Evolutionary conservation across 2,329 filamentous ascomycete species (phyloP).

Genomic region (Fragosphaeria purpurea): DNA sequence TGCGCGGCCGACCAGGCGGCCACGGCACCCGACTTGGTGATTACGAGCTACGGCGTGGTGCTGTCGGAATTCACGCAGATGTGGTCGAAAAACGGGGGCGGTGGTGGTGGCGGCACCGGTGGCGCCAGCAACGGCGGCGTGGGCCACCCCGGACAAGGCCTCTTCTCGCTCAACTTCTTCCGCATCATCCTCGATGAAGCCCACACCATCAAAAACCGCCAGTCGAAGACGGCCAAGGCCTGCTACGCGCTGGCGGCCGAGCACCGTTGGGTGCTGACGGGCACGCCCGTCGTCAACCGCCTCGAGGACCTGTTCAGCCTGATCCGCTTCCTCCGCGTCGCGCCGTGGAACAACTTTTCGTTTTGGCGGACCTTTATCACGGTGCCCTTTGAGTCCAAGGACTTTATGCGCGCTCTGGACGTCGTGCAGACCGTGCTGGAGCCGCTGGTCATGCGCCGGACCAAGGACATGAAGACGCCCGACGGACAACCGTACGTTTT

Average conservation of each 20-base stretch:
- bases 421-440: constrained; percentile 96
- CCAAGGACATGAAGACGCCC: constrained; percentile 97
- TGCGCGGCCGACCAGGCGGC: constrained; percentile 66
- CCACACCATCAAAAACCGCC: constrained; percentile 81
- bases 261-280: constrained; percentile 88
- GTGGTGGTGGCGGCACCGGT: neutral
- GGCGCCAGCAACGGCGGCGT: constrained; percentile 25
- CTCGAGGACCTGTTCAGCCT: constrained; percentile 91
- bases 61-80: constrained; percentile 81
- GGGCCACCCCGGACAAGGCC: constrained; percentile 53
- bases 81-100: constrained; percentile 45
- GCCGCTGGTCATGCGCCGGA: constrained; percentile 86
- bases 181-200: constrained; percentile 92
- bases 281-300: constrained; percentile 93
- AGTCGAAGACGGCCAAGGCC: constrained; percentile 88
- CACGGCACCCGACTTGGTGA: constrained; percentile 77
- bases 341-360: constrained; percentile 97
- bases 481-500: constrained; percentile 46
- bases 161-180: constrained; percentile 93
- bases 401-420: constrained; percentile 86
- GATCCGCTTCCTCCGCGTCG: constrained; percentile 83
- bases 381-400: constrained; percentile 88
- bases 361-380: constrained; percentile 99
- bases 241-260: constrained; percentile 81
- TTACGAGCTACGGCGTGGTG: constrained; percentile 89